Conservation (phyloP, 2,329 filamentous ascomycete genomes). For the Fragosphaeria purpurea region DNA sequence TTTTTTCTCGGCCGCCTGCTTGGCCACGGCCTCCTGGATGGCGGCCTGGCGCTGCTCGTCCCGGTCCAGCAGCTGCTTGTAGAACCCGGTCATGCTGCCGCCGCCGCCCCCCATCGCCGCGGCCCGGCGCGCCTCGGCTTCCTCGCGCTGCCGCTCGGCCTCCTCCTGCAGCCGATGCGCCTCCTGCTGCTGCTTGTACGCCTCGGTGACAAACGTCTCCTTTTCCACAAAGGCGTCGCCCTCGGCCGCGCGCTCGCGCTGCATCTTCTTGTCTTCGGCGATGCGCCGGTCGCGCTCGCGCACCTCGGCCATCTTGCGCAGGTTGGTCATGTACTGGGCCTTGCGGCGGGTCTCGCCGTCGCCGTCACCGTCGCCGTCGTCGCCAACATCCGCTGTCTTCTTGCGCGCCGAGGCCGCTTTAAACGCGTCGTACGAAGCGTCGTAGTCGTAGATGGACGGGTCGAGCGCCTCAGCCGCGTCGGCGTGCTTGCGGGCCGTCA, state of each 20-base stretch:
- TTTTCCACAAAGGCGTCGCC: slow-evolving; percentile 74
- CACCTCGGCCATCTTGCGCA: slow-evolving; percentile 63
- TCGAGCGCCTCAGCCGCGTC: slow-evolving; percentile 58
- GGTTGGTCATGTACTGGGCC: slow-evolving; percentile 68
- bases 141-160: slow-evolving; percentile 58
- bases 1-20: slow-evolving; percentile 46
- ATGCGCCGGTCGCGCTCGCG: slow-evolving; percentile 69
- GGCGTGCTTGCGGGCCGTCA: slow-evolving; percentile 53
- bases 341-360: slow-evolving; percentile 51
- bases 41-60: slow-evolving; percentile 62
- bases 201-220: slow-evolving; percentile 77
- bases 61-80: slow-evolving; percentile 61
- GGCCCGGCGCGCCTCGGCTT: slow-evolving; percentile 54
- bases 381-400: slow-evolving; percentile 26
- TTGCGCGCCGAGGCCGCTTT: slow-evolving; percentile 52
- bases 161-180: slow-evolving; percentile 61
- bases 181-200: slow-evolving; percentile 72
- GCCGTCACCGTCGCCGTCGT: slow-evolving; percentile 40
- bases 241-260: slow-evolving; percentile 67
- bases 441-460: slow-evolving; percentile 75
- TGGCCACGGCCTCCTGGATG: slow-evolving; percentile 56
- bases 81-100: slow-evolving; percentile 70
- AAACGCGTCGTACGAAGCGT: slow-evolving; percentile 69
- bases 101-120: slow-evolving; percentile 41
- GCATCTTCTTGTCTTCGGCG: slow-evolving; percentile 70